These are phyloP conservation scores for Halenospora varia DNA, from an alignment of 495 filamentous ascomycete species.

Conservation along the genomic window DNA sequence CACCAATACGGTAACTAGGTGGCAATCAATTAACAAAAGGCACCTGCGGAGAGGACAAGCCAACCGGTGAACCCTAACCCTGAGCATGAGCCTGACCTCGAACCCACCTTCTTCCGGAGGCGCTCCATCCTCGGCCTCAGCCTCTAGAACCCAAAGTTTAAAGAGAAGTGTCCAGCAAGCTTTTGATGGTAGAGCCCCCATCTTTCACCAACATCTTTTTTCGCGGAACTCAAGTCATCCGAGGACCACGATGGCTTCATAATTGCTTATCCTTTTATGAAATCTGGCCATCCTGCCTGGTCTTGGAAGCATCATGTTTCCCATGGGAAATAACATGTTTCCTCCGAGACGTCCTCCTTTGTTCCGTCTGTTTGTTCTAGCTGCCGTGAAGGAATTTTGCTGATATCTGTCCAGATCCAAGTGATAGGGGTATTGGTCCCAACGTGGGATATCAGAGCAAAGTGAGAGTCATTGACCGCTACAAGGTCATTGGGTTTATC, in stretches of 20 bases:
- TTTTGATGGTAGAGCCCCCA: conserved; percentile 64
- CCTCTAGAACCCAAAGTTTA: conserved; percentile 44
- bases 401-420: conserved; percentile 35
- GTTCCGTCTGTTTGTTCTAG: conserved; percentile 23
- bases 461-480: conserved; percentile 82
- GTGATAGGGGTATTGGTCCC: conserved; percentile 40
- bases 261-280: conserved; percentile 9
- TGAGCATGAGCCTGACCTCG: conserved; percentile 45
- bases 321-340: too few species aligned
- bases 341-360: conserved; percentile 24
- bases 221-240: conserved; percentile 13
- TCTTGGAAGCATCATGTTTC: conserved; percentile 4
- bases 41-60: too few species aligned
- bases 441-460: conserved; percentile 68
- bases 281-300: conserved; percentile 1
- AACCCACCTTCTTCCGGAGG: conserved; percentile 49
- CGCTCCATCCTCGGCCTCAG: conserved; percentile 43
- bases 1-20: too few species aligned
- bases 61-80: too few species aligned
- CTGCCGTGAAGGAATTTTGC: conserved; percentile 35
- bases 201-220: conserved; percentile 13
- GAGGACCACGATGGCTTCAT: conserved; percentile 17
- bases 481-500: conserved; percentile 97
- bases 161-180: conserved; percentile 72
- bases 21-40: too few species aligned